Percentiles rank a stretch among this genome's conserved stretches.
Evolutionary conservation across 805 yeast species (phyloP).

Genomic region (Isabelozyma rhagii): DNA sequence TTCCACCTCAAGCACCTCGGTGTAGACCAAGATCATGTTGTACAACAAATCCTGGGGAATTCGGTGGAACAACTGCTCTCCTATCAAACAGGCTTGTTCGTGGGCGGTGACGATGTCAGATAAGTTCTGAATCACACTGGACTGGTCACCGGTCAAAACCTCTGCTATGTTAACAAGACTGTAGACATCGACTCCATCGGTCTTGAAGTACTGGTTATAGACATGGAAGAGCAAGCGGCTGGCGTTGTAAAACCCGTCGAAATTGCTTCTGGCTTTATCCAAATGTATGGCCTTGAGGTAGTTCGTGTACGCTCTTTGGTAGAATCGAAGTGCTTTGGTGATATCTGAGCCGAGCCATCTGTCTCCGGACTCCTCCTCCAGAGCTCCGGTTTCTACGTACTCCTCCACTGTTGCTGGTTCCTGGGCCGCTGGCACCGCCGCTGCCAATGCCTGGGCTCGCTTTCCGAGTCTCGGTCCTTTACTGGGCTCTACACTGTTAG

Average conservation of each 20-base stretch:
- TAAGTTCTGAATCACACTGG: slow-evolving; percentile 40
- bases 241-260: slow-evolving; percentile 58
- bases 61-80: not conserved
- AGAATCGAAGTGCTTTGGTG: slow-evolving; percentile 61
- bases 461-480: slow-evolving; percentile 2
- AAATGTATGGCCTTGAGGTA: slow-evolving; percentile 38
- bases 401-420: slow-evolving; percentile 48
- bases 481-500: slow-evolving; percentile 1
- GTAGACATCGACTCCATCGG: slow-evolving; percentile 41
- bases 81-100: slow-evolving; percentile 27
- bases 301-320: slow-evolving; percentile 50
- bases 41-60: slow-evolving; percentile 43
- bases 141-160: slow-evolving; percentile 19
- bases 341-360: slow-evolving; percentile 68
- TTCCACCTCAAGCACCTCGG: slow-evolving; percentile 42
- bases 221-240: slow-evolving; percentile 59
- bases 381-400: slow-evolving; percentile 52
- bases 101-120: slow-evolving; percentile 33
- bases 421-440: not conserved
- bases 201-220: slow-evolving; percentile 46
- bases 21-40: slow-evolving; percentile 46
- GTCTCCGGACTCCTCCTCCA: slow-evolving; percentile 73
- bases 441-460: slow-evolving; percentile 1
- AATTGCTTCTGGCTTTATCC: slow-evolving; percentile 5
- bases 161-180: slow-evolving; percentile 31